Evolutionary conservation across 164 flowering plant genomes (phyloP), one percentile per base, ranked within the genome.

Genomic region (Chloranthus sessilifolius): DNA sequence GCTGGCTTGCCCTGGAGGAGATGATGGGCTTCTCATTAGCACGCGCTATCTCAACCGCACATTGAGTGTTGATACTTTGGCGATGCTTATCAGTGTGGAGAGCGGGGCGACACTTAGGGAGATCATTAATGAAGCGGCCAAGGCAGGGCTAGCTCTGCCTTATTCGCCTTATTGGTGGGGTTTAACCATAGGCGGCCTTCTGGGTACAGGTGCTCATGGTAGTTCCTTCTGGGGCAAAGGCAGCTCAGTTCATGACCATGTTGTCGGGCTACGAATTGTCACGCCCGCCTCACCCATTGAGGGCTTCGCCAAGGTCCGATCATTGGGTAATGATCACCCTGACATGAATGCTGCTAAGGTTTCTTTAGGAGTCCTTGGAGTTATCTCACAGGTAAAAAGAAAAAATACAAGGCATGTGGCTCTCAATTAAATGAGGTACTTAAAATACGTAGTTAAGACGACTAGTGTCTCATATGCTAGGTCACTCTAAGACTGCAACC

Each of bases 141-240:
- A 65, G 45, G 77, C 64, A 0, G 80, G 83, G 20, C 41, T 87
- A 26, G 88, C 87, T 0, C 43, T 83, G 59, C 86, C 88, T 23
- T 59, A 78, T 42, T 8, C 85, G 0, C 95, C 95, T 0, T 83
- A 87, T 29, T 87, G 88, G 91, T 83, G 83, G 82, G 95, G 95
- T 0, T 41, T 86, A 52, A 81, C 91, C 0, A 46, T 81, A 0
- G 95, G 91, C 1, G 95, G 91, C 1, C 26, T 86, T 6, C 29
- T 83, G 23, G 73, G 74, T 1, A 86, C 84, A 0, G 95, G 88
- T 11, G 86, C 95, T 0, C 95, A 86, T 53, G 91, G 95, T 1
- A 86, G 95, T 73, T 45, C 86, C 0, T 44, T 85, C 43, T 81
- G 86, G 88, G 78, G 78, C 0, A 62, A 42, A 14, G 91, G 95